phyloP scores from a whole-genome alignment of 1,284 basidiomycete species.

The Meira nashicola region DNA sequence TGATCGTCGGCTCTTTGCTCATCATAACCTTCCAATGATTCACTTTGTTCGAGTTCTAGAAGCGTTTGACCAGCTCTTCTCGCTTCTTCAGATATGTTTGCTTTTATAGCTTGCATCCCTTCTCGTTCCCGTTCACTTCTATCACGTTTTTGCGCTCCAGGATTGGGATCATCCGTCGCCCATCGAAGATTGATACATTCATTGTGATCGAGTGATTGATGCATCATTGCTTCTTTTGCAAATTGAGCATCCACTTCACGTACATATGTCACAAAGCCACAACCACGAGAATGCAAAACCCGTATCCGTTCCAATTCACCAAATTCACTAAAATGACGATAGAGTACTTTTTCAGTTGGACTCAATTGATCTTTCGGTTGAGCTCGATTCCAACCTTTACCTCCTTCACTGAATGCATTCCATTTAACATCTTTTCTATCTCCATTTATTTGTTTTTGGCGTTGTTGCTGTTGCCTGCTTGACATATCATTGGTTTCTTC shows the following conservation, averaged over 20 bases:
- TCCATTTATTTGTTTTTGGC: constrained; percentile 20
- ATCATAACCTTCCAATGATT: constrained; percentile 8
- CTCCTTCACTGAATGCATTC: constrained; percentile 8
- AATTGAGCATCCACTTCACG: constrained; percentile 82
- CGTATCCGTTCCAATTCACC: constrained; percentile 91
- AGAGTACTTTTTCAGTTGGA: constrained; percentile 38
- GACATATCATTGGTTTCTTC: constrained; percentile 31
- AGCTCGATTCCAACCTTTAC: constrained; percentile 16
- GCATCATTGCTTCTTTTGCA: constrained; percentile 97
- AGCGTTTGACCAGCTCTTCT: constrained; percentile 16
- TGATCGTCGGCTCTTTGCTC: constrained; percentile 25
- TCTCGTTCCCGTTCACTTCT: constrained; percentile 26
- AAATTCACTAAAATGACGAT: constrained; percentile 86
- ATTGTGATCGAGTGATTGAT: constrained; percentile 93
- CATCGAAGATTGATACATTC: constrained; percentile 76
- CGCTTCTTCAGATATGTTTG: constrained; percentile 31
- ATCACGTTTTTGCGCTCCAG: constrained; percentile 33
- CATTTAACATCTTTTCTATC: constrained; percentile 19
- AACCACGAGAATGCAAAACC: constrained; percentile 85
- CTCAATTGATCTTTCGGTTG: constrained; percentile 26
- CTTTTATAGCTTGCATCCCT: constrained; percentile 35
- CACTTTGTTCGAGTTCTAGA: constrained; percentile 20
- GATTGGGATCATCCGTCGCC: constrained; percentile 49
- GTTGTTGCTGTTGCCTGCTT: neutral
- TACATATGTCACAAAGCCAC: constrained; percentile 94